Base-by-base conservation (phyloP, 768 basidiomycete species). In the Naganishia kalamii region DNA sequence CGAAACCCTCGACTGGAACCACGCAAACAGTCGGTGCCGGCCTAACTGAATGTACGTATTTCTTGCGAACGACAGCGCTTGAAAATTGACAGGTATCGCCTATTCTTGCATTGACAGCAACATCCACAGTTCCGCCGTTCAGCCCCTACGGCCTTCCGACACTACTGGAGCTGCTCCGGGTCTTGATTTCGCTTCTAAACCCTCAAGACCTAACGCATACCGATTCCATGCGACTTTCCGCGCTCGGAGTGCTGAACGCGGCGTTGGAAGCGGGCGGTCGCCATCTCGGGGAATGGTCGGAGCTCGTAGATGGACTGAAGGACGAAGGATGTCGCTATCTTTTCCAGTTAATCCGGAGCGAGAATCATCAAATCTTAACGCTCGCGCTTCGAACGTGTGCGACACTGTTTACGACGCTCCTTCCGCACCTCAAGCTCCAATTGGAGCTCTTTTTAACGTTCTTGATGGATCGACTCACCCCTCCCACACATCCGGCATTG, bases 271-370 rank as follows among this genome's bases (percentile, higher is more conserved):
- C 87, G 59, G 85, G 90, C 21, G 93, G 92, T 7, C 76, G 83
- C 7, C 84, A 82, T 44, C 85, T 99, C 62, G 85, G 86, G 27
- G 80, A 84, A 29, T 97, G 88, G 77, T 85, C 88, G 7, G 90
- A 89, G 7, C 80, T 98, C 35, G 81, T 85, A 54, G 81, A 83
- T 29, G 85, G 97, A 62, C 81, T 97, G 35, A 79, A 89, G 15
- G 94, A 99, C 74, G 83, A 88, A 51, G 92, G 90, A 0, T 98
- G 94, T 83, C 93, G 94, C 80, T 92, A 88, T 74, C 85, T 99
- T 33, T 97, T 99, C 82, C 93, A 96, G 69, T 85, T 99, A 37
- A 92, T 92, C 23, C 85, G 93, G 37, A 92, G 92, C 1, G 92
- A 96, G 68, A 89, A 90, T 65, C 83, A 84, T 10, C 82, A 83